Percentiles rank a stretch among this genome's conserved stretches.
These are phyloP conservation scores for Hibiscus trionum DNA, from an alignment of 345 rosid species.

Conservation along the genomic window DNA sequence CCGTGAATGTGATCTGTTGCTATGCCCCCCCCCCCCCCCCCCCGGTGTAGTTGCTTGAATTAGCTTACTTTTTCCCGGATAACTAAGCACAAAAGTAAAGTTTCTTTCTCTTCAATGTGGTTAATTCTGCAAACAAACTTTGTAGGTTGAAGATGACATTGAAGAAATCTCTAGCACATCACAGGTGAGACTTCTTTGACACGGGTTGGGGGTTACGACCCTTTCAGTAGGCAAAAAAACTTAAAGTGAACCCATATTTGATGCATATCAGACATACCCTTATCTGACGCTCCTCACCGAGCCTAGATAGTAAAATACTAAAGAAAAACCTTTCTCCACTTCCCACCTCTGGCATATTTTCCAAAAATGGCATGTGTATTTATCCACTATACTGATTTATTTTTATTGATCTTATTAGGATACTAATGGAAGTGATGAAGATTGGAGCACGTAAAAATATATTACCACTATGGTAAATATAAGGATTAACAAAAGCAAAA, in stretches of 20 bases:
- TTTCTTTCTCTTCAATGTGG: background rate
- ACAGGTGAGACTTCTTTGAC: conserved; percentile 25
- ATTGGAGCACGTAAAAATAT: conserved; percentile 35
- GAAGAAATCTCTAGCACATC: conserved; percentile 42
- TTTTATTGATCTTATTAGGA: conserved; percentile 21
- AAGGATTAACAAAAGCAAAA: background rate
- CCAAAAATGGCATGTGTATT: background rate
- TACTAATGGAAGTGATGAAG: conserved; percentile 39
- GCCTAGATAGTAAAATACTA: background rate
- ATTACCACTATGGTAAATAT: background rate
- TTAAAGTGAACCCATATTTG: background rate
- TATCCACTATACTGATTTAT: background rate
- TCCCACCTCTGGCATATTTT: background rate
- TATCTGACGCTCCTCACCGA: background rate
- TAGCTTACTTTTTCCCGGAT: too few species aligned
- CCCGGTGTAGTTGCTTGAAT: too few species aligned
- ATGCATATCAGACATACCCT: background rate
- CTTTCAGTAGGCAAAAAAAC: too few species aligned
- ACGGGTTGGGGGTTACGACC: background rate
- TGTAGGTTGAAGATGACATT: conserved; percentile 44
- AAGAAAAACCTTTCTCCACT: background rate
- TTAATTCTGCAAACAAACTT: conserved; percentile 5
- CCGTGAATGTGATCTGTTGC: background rate
- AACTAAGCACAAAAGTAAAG: too few species aligned
- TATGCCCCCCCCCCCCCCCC: background rate